Conservation (phyloP, 768 basidiomycete species). For the Tubosaeta sp. region DNA sequence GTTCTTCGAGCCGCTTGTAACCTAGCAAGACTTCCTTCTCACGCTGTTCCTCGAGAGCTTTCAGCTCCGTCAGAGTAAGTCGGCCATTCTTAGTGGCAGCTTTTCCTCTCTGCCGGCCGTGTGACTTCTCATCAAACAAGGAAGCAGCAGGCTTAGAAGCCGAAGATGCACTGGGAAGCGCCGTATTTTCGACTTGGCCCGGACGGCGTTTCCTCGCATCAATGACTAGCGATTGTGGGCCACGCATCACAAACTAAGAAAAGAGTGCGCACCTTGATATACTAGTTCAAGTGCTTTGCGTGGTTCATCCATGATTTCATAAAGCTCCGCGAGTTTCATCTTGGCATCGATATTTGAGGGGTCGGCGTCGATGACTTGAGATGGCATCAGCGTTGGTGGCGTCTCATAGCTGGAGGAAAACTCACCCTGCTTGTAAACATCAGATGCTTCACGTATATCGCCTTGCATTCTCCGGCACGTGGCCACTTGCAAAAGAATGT, state of each 20-base stretch:
- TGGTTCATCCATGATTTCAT: slow-evolving; percentile 84
- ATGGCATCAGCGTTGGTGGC: not conserved
- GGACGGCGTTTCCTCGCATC: slow-evolving; percentile 53
- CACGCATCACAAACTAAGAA: slow-evolving; percentile 36
- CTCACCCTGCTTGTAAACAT: slow-evolving; percentile 80
- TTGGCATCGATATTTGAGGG: slow-evolving; percentile 78
- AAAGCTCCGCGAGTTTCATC: slow-evolving; percentile 88
- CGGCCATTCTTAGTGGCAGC: slow-evolving; percentile 32
- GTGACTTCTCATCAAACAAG: slow-evolving; percentile 58
- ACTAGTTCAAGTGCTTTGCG: slow-evolving; percentile 72
- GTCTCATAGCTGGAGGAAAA: not conserved
- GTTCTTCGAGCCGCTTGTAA: slow-evolving; percentile 54
- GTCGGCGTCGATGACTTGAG: slow-evolving; percentile 66
- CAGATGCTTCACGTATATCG: slow-evolving; percentile 69
- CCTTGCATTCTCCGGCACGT: slow-evolving; percentile 76
- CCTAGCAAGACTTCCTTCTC: slow-evolving; percentile 61
- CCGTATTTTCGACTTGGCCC: slow-evolving; percentile 25
- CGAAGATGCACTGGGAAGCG: slow-evolving; percentile 12
- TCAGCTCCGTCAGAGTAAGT: slow-evolving; percentile 55
- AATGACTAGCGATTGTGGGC: slow-evolving; percentile 48
- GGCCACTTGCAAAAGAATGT: slow-evolving; percentile 73
- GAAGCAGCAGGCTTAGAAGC: slow-evolving; percentile 38
- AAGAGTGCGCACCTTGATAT: slow-evolving; percentile 59
- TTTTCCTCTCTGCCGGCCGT: slow-evolving; percentile 34
- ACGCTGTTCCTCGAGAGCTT: slow-evolving; percentile 59